Evolutionary conservation across 305 asterid genomes (phyloP), one percentile per base, ranked within the genome.

Genomic region (Plantago lanceolata): DNA sequence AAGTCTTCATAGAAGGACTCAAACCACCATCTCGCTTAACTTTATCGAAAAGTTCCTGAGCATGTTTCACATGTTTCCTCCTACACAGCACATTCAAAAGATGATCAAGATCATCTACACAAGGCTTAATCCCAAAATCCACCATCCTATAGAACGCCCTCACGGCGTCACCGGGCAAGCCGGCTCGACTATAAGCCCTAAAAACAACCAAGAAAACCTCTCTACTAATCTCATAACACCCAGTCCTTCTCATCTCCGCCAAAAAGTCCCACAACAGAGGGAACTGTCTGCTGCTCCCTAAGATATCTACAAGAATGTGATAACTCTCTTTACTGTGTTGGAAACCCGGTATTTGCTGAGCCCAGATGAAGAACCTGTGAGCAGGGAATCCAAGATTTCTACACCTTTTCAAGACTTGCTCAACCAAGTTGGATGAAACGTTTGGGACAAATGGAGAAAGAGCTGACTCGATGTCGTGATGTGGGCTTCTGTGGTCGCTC

Each of bases 281-380:
- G 56, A 90, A 93, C 71, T 87, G 94, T 60, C 86, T 78, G 76
- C 96, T 90, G 64, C 88, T 78, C 7, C 94, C 96, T 31, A 93
- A 66, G 66, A 90, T 78, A 63, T 84, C 90, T 17, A 90, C 81
- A 7, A 93, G 84, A 63, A 93, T 87, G 47, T 71, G 85, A 19
- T 85, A 79, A 33, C 90, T 86, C 59, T 82, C 78, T 68, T 65
- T 33, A 82, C 85, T 93, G 68, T 84, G 96, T 19, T 29, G 71
- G 66, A 93, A 93, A 16, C 78, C 84, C 11, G 94, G 85, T 26
- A 87, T 52, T 31, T 56, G 66, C 73, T 76, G 82, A 26, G 95
- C 94, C 99, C 96, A 93, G 2, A 78, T 74, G 48, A 93, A 90
- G 92, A 93, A 90, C 60, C 99, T 81, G 67, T 93, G 97, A 33